Percentiles rank a stretch among this genome's conserved stretches.
Evolutionary conservation across 441 rosid species (phyloP).

Genomic region (Viola pubescens): DNA sequence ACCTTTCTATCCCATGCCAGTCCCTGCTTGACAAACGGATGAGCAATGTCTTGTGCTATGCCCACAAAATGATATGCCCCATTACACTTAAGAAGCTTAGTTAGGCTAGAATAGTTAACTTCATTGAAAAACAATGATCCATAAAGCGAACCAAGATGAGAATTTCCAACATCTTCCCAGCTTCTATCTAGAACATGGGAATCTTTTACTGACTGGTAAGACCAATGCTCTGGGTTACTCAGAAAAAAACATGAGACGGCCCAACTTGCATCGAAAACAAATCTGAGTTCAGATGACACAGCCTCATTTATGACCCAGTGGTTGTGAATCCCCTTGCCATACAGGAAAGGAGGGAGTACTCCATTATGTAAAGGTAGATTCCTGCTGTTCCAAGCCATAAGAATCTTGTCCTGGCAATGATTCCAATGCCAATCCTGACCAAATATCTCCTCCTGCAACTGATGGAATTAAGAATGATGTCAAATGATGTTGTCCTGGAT

Average conservation of each 20-base stretch:
- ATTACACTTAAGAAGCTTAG: conserved; percentile 57
- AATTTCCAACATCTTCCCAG: conserved; percentile 78
- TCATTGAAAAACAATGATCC: conserved; percentile 49
- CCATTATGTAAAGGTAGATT: conserved; percentile 56
- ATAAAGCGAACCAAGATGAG: conserved; percentile 58
- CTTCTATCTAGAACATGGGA: conserved; percentile 30
- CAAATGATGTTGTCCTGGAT: conserved; percentile 19
- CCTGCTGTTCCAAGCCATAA: conserved; percentile 74
- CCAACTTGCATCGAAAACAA: conserved; percentile 76
- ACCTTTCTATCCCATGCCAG: conserved; percentile 26
- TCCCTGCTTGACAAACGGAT: conserved; percentile 21
- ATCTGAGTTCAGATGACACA: conserved; percentile 48
- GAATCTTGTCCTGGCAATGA: conserved; percentile 42
- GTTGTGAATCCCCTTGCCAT: conserved; percentile 55
- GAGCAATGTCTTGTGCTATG: conserved; percentile 21
- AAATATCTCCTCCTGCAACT: conserved; percentile 79
- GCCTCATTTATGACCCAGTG: conserved; percentile 74
- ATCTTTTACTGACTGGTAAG: conserved; percentile 19
- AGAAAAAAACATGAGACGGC: conserved; percentile 46
- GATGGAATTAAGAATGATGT: conserved; percentile 28
- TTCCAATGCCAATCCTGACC: conserved; percentile 26
- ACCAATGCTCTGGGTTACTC: conserved; percentile 21
- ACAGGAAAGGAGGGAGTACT: conserved; percentile 82
- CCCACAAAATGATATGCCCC: conserved; percentile 37
- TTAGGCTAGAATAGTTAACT: conserved; percentile 31